Base-by-base conservation (phyloP, 805 yeast species). In the Dipodascopsis tothii region DNA sequence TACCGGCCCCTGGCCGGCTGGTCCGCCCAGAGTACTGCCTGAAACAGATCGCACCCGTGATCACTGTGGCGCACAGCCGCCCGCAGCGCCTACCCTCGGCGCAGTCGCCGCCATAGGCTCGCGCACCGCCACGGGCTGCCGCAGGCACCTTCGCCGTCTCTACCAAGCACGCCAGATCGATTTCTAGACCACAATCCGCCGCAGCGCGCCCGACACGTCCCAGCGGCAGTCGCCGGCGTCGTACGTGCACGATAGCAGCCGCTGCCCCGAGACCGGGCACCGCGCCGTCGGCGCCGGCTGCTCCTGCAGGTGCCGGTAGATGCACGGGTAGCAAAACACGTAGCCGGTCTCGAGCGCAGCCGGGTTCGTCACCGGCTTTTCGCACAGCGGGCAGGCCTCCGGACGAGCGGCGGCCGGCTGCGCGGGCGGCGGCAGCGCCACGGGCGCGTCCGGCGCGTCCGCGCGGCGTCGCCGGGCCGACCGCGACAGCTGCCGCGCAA, bases 261-360 rank as follows among this genome's bases (percentile, higher is more conserved):
- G 74, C 43, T 72, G 78, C 0, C 87, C 84, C 0, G 95, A 83
- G 1, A 84, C 72, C 0, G 97, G 97, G 59, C 97, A 90, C 50
- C 80, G 68, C 2, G 88, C 88, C 5, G 81, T 84, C 6, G n/a
- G 36, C 4, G 37, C 40, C 3, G 53, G 43, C 16, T 67, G 66
- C 35, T 74, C 71, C 22, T 74, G 69, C 36, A 88, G 66, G 56
- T 75, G 75, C 39, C 74, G 73, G 57, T 77, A 77, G 14, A 88
- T 85, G 62, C 97, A 92, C 9, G 84, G 77, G 62, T 88, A 87
- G 62, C 96, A 87, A 54, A 81, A 84, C 0, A 86, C 94, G 50
- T 78, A 80, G 0, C 98, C 98, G 0, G 97, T 86, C 59, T 88
- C 97, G 28, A 90, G 77, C 9, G 82, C 75, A 0, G 95, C 85